Percentiles rank a stretch among this genome's conserved stretches.
Evolutionary conservation across 2,329 filamentous ascomycete species (phyloP).

Genomic region (Penicillium occitanis): DNA sequence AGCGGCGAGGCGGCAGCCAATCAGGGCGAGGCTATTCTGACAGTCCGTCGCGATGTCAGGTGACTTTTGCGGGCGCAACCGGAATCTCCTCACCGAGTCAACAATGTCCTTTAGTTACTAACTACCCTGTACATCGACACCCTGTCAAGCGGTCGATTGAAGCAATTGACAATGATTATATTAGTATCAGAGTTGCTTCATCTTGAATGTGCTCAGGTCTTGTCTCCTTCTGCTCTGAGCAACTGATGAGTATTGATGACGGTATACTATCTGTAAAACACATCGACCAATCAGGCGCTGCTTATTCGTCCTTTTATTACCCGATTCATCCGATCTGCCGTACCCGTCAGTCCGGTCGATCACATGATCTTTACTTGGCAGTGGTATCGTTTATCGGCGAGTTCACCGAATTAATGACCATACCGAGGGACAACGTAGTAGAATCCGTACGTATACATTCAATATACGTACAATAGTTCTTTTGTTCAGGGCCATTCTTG

Average conservation of each 20-base stretch:
- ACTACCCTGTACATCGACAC: not conserved
- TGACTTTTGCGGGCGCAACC: slow-evolving; percentile 32
- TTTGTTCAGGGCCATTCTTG: not conserved
- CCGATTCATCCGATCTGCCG: slow-evolving; percentile 7
- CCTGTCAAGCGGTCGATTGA: not conserved
- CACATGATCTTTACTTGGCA: slow-evolving; percentile 5
- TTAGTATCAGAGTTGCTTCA: not conserved
- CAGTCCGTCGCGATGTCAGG: not conserved
- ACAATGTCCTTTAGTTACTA: not conserved
- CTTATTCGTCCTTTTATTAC: not conserved
- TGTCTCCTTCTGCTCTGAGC: not conserved
- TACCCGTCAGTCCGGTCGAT: not conserved
- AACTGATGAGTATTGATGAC: not conserved
- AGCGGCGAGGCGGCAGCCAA: slow-evolving; percentile 35
- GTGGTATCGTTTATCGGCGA: slow-evolving; percentile 5
- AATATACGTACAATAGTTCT: not conserved
- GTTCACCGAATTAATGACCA: not conserved
- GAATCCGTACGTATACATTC: not conserved
- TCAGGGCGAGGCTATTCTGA: slow-evolving; percentile 36
- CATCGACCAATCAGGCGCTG: not conserved
- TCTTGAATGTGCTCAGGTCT: not conserved
- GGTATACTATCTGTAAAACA: not conserved
- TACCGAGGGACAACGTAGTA: not conserved
- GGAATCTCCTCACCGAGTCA: slow-evolving; percentile 22
- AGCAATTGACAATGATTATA: not conserved